Percentiles rank a stretch among this genome's conserved stretches.
Evolutionary conservation across 495 filamentous ascomycete genomes (phyloP).

Genomic region (Podospora tetraspora): DNA sequence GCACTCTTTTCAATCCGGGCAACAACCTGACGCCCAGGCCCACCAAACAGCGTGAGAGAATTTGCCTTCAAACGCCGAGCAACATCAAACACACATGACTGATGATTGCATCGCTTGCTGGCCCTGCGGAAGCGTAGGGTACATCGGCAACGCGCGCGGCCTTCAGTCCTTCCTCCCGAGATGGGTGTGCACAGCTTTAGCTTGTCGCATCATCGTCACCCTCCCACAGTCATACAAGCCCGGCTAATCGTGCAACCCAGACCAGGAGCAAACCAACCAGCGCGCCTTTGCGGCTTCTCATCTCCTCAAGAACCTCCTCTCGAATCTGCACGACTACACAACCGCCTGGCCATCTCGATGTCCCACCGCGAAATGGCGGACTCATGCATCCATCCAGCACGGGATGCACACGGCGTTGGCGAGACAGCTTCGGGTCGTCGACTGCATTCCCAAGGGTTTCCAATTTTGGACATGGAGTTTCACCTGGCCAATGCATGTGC

Average conservation of each 20-base stretch:
- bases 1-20: too few species aligned
- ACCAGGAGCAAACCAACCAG: background rate
- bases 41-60: too few species aligned
- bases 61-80: background rate
- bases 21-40: too few species aligned
- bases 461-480: too few species aligned
- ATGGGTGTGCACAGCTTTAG: too few species aligned
- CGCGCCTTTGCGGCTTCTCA: too few species aligned
- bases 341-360: background rate
- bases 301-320: constrained; percentile 4
- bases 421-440: constrained; percentile 6
- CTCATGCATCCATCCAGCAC: constrained; percentile 1
- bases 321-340: constrained; percentile 13
- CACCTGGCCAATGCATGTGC: too few species aligned
- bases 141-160: too few species aligned
- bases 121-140: too few species aligned
- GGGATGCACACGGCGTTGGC: too few species aligned
- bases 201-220: too few species aligned
- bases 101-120: constrained; percentile 14
- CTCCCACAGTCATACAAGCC: background rate
- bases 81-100: constrained; percentile 9
- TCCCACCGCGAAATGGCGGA: constrained; percentile 1
- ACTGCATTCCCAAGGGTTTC: background rate
- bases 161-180: too few species aligned
- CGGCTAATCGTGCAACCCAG: background rate